Percentiles rank a stretch among this genome's conserved stretches.
These are phyloP conservation scores for Exserohilum rostratum DNA, from an alignment of 2,329 filamentous ascomycete species.

Conservation along the genomic window DNA sequence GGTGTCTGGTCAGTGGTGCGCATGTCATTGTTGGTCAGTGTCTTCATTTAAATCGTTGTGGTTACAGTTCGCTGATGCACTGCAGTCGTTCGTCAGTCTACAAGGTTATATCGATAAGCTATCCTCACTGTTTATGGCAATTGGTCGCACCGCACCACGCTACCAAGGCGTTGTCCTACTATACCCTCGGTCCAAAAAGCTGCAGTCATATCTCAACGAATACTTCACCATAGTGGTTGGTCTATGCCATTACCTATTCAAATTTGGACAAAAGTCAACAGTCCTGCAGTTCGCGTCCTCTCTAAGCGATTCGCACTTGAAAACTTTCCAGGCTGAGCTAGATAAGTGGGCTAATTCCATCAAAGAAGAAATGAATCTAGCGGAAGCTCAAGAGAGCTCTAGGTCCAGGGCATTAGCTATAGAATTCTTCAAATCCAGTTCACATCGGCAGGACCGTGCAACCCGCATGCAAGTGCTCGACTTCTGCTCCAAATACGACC, in stretches of 20 bases:
- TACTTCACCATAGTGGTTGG: conserved; percentile 52
- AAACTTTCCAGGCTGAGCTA: conserved; percentile 44
- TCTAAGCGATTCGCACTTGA: conserved; percentile 43
- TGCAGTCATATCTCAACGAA: conserved; percentile 47
- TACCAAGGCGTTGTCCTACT: conserved; percentile 50
- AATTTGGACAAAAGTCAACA: conserved; percentile 42
- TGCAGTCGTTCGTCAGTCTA: conserved; percentile 40
- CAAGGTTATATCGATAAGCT: conserved; percentile 49
- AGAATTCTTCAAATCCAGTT: conserved; percentile 20
- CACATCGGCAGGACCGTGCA: conserved; percentile 20
- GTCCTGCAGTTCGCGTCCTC: conserved; percentile 41
- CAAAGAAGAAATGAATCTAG: conserved; percentile 41
- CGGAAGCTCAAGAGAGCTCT: conserved; percentile 38
- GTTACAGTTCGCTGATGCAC: neutral
- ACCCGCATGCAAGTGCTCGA: conserved; percentile 44
- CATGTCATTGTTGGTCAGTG: conserved; percentile 50
- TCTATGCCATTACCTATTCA: conserved; percentile 48
- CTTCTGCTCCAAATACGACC: conserved; percentile 51
- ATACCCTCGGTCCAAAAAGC: conserved; percentile 46
- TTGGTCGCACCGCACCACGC: conserved; percentile 50
- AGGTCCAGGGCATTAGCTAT: conserved; percentile 27
- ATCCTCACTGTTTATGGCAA: conserved; percentile 49
- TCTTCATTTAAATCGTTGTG: conserved; percentile 23
- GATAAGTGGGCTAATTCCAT: conserved; percentile 46
- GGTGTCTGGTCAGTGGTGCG: conserved; percentile 55